phyloP scores from a whole-genome alignment of 2,329 filamentous ascomycete species.

The Fusarium ramigenum region DNA sequence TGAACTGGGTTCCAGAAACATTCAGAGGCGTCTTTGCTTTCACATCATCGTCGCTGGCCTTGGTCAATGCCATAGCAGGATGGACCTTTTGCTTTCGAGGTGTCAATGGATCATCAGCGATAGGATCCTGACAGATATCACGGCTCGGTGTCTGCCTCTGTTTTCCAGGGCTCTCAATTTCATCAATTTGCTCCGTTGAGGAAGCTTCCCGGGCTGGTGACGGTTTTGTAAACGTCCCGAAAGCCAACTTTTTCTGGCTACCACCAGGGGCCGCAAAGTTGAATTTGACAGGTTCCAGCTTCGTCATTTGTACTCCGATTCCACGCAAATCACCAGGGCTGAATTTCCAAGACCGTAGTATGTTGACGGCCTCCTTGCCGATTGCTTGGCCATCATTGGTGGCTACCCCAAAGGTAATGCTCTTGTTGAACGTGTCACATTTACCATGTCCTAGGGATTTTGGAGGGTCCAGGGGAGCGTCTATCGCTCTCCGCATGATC shows the following conservation, averaged over 20 bases:
- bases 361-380: slow-evolving; percentile 83
- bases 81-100: slow-evolving; percentile 63
- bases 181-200: slow-evolving; percentile 62
- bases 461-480: slow-evolving; percentile 88
- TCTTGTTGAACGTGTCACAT: slow-evolving; percentile 95
- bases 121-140: slow-evolving; percentile 58
- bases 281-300: slow-evolving; percentile 80
- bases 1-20: slow-evolving; percentile 87
- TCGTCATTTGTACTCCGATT: slow-evolving; percentile 92
- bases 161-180: slow-evolving; percentile 51
- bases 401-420: slow-evolving; percentile 80
- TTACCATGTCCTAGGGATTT: slow-evolving; percentile 96
- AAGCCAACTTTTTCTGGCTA: slow-evolving; percentile 82
- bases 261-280: slow-evolving; percentile 67
- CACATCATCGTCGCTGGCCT: slow-evolving; percentile 58
- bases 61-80: slow-evolving; percentile 62
- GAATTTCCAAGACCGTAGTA: slow-evolving; percentile 83
- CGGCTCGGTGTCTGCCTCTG: slow-evolving; percentile 43
- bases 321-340: slow-evolving; percentile 93
- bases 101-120: slow-evolving; percentile 63
- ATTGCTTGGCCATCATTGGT: slow-evolving; percentile 79
- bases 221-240: slow-evolving; percentile 64
- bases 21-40: slow-evolving; percentile 77
- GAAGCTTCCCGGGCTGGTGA: slow-evolving; percentile 52
- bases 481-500: slow-evolving; percentile 86